phyloP scores from a whole-genome alignment of 1,139 yeast species.

The Protomyces lactucae-debilis region DNA sequence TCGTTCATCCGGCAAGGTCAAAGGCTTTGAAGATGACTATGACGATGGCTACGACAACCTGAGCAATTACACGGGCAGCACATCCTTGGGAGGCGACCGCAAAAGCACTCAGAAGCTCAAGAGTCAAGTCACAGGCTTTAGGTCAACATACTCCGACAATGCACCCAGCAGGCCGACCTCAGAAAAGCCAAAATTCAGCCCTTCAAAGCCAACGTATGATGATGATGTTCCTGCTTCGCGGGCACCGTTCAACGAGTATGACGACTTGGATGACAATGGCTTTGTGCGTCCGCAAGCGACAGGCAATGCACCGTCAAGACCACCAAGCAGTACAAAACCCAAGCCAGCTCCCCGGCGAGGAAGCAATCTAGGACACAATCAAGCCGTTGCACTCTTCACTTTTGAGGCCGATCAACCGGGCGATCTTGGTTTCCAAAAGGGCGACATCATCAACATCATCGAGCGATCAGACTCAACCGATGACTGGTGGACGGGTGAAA shows the following conservation, averaged over 20 bases:
- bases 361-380: constrained; percentile 26
- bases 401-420: constrained; percentile 90
- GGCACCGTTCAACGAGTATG: background rate
- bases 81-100: constrained; percentile 26
- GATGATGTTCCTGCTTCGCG: background rate
- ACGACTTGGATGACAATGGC: constrained; percentile 16
- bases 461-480: constrained; percentile 82
- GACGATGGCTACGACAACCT: constrained; percentile 41
- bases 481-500: constrained; percentile 98
- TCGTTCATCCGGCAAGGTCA: constrained; percentile 35
- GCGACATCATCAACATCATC: constrained; percentile 84
- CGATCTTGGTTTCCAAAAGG: constrained; percentile 86
- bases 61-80: constrained; percentile 28
- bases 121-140: constrained; percentile 15
- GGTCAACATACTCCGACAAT: constrained; percentile 35
- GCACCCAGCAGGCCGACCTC: constrained; percentile 29
- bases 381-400: constrained; percentile 78
- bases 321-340: constrained; percentile 16
- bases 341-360: background rate
- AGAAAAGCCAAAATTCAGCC: constrained; percentile 20
- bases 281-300: constrained; percentile 5
- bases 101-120: constrained; percentile 13
- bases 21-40: constrained; percentile 46
- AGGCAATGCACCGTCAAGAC: constrained; percentile 9
- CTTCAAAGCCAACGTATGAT: background rate